Base-by-base conservation (phyloP, 2,329 filamentous ascomycete species). In the Hypoxylon sp. region DNA sequence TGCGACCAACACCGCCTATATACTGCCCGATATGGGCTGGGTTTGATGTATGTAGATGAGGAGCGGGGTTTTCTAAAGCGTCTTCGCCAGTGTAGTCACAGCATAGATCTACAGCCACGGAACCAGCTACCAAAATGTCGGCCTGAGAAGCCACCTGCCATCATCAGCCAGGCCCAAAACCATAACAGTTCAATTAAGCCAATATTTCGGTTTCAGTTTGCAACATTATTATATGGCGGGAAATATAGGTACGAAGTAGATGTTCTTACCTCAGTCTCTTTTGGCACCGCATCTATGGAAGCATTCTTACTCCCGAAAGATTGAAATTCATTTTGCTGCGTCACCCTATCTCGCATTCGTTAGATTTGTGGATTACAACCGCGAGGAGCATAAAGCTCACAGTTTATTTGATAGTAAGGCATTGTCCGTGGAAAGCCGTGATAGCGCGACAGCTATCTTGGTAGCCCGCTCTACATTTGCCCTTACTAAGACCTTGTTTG, bases 1-100 rank as follows among this genome's bases (percentile, higher is more conserved):
- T 98, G 76, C 94, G 91, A 5, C 93, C 96, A 6, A 98, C 96
- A 5, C 96, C 96, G 11, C 96, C 96, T 6, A 98, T 87, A 0
- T 92, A 93, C 76, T 97, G 94, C 37, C 83, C 89, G 71, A 98
- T 97, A 13, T 84, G 83, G 6, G 94, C 90, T 53, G 93, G 93
- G 75, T 98, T 98, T 0, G 95, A 98, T 0, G 94, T 97, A 66
- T 94, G 88, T 39, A 90, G 83, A 55, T 86, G 82, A 5, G 90
- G 86, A 3, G 80, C 78, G 6, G 75, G 71, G 46, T 78, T 69
- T 64, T 69, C 73, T 35, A 71, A 58, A 2, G 75, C 60, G 46
- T 74, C 73, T 52, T 75, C 72, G 31, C 76, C 78, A 19, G 73
- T 72, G 71, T 91, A 96, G 78, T 98, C 92, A 83, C 95, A 98